Evolutionary conservation across 305 asterid genomes (phyloP), one percentile per base, ranked within the genome.

Genomic region (Petunia hybrid): DNA sequence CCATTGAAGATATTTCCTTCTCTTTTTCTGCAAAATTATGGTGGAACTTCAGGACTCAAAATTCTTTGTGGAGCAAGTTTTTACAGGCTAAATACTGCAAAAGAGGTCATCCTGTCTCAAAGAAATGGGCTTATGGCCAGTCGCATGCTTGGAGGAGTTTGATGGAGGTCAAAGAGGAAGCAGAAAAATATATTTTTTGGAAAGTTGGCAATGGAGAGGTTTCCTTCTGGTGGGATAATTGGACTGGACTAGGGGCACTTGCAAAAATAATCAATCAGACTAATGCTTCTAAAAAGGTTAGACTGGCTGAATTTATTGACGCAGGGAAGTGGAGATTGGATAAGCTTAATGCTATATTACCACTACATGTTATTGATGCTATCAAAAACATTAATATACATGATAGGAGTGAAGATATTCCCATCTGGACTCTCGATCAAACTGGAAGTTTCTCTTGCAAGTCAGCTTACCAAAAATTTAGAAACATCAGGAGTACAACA

Each of bases 31-130:
- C 5, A 13, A 67, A 67, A 16, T 12, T 10, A 36, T 41, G 55
- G 75, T 67, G 75, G 75, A 67, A 41, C 53, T 67, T 67, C 13
- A 38, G 55, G 31, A 67, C 53, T 14, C 12, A 67, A 2, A 51
- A 67, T 41, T 8, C n/a, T 7, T 8, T 67, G 22, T 40, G 43
- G n/a, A 35, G 7, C 16, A 16, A 67, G 1, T 67, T 67, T 3
- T 4, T 68, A 0, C 1, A 35, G 1, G 40, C 67, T n/a, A 62
- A 62, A 8, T 62, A 62, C 1, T 62, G 40, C 13, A 62, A 42
- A 8, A 16, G 45, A 13, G 7, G 12, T 36, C 76, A 68, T 53
- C 36, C 39, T 0, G 67, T 62, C 8, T 6, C n/a, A 6, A 68
- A 40, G 22, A 8, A 38, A 4, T 39, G 35, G 53, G 16, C 31